These are phyloP conservation scores for Penicillium daleae DNA, from an alignment of 495 filamentous ascomycete species.

Conservation along the genomic window DNA sequence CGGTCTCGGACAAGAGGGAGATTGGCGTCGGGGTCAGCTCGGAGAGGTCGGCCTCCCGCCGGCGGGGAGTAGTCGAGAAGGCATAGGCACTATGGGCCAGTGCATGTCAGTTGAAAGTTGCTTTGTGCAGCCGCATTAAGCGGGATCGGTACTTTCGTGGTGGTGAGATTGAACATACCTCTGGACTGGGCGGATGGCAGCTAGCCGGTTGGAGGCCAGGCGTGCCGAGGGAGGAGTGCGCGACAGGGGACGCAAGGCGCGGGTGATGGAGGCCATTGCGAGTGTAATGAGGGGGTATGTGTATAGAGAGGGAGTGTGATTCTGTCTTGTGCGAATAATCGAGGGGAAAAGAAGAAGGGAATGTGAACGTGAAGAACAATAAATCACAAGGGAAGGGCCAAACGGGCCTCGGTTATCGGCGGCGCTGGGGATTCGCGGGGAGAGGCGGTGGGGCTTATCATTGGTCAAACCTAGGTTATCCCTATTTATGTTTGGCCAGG, in stretches of 20 bases:
- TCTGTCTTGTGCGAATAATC: slow-evolving; percentile 11
- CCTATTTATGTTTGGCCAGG: background rate
- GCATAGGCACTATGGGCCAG: slow-evolving; percentile 57
- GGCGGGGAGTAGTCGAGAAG: slow-evolving; percentile 70
- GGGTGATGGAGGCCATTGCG: slow-evolving; percentile 71
- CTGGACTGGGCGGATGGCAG: slow-evolving; percentile 46
- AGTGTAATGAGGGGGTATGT: slow-evolving; percentile 12
- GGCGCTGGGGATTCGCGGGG: slow-evolving; percentile 32
- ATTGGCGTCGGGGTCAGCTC: slow-evolving; percentile 88
- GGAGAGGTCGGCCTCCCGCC: slow-evolving; percentile 64
- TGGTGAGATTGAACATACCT: slow-evolving; percentile 35
- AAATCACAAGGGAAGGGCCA: slow-evolving; percentile 38
- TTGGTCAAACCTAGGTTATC: slow-evolving; percentile 1
- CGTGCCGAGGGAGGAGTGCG: slow-evolving; percentile 56
- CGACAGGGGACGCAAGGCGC: slow-evolving; percentile 68
- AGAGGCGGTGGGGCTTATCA: slow-evolving; percentile 10
- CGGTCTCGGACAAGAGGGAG: slow-evolving; percentile 88
- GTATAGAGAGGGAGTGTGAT: background rate
- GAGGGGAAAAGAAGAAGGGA: slow-evolving; percentile 17
- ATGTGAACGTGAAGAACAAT: slow-evolving; percentile 19
- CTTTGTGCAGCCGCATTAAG: background rate
- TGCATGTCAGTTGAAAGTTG: slow-evolving; percentile 26
- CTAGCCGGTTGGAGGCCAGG: slow-evolving; percentile 46
- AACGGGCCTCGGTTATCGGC: slow-evolving; percentile 46
- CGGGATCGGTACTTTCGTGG: background rate